Percentiles rank a stretch among this genome's conserved stretches.
Evolutionary conservation across 176 grass and related monocot genomes (phyloP).

Genomic region (Poa pratensis): DNA sequence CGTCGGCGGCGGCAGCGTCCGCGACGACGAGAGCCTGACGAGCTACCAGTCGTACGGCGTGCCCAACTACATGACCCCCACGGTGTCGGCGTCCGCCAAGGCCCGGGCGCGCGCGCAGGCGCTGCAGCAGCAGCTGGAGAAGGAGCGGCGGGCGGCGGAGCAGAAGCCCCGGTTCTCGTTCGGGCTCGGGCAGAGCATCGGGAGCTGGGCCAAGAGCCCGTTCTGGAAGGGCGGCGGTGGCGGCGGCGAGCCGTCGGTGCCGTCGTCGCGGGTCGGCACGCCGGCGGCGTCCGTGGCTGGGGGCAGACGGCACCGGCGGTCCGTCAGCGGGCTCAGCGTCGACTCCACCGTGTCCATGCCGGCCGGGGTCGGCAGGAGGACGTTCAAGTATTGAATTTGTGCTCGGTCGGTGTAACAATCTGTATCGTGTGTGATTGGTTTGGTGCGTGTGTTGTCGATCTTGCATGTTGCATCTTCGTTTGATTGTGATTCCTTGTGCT

Average conservation of each 20-base stretch:
- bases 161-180: conserved; percentile 81
- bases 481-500: conserved; percentile 9
- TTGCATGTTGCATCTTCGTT: background rate
- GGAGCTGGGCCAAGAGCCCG: conserved; percentile 61
- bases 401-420: conserved; percentile 20
- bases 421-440: conserved; percentile 39
- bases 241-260: background rate
- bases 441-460: conserved; percentile 29
- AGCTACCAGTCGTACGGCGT: conserved; percentile 74
- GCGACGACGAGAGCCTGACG: conserved; percentile 92
- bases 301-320: conserved; percentile 62
- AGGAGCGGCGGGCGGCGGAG: conserved; percentile 46
- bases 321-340: conserved; percentile 71
- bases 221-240: conserved; percentile 58
- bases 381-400: conserved; percentile 57
- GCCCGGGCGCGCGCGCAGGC: conserved; percentile 51
- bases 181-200: conserved; percentile 64
- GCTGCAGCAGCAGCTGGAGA: conserved; percentile 21
- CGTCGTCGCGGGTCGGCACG: conserved; percentile 47
- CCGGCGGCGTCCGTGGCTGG: conserved; percentile 52
- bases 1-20: conserved; percentile 33
- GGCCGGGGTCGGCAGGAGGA: conserved; percentile 56
- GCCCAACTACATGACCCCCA: conserved; percentile 97
- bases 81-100: conserved; percentile 81
- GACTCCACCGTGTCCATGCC: conserved; percentile 89